phyloP scores from a whole-genome alignment of 495 filamentous ascomycete genomes.

The Platismatia glauca region DNA sequence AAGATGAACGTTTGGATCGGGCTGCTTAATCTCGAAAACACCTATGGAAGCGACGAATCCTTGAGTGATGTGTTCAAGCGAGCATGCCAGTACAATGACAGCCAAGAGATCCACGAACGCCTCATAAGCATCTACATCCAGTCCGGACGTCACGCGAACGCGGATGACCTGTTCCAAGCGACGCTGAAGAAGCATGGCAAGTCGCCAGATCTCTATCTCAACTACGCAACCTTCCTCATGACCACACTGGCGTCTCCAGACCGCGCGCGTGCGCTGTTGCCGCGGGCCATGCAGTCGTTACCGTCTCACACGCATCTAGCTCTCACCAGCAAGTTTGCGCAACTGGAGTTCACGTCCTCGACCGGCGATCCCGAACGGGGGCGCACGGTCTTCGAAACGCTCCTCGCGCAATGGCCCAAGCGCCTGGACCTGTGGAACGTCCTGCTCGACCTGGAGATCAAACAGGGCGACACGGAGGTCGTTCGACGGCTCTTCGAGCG shows the following conservation, averaged over 20 bases:
- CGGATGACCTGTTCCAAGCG: slow-evolving; percentile 76
- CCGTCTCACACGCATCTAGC: slow-evolving; percentile 60
- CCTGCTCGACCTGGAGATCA: slow-evolving; percentile 77
- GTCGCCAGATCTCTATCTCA: slow-evolving; percentile 73
- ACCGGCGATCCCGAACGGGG: slow-evolving; percentile 85
- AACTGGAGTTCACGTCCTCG: slow-evolving; percentile 77
- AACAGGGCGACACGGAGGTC: slow-evolving; percentile 50
- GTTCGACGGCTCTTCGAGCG: slow-evolving; percentile 73
- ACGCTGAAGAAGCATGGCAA: slow-evolving; percentile 77
- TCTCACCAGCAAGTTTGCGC: slow-evolving; percentile 77
- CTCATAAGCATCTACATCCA: slow-evolving; percentile 91
- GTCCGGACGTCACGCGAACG: slow-evolving; percentile 78
- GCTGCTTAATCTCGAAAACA: slow-evolving; percentile 85
- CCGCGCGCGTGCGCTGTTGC: slow-evolving; percentile 69
- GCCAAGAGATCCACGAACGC: slow-evolving; percentile 80
- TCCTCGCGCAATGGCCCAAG: slow-evolving; percentile 77
- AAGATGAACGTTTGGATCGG: slow-evolving; percentile 94
- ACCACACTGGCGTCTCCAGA: slow-evolving; percentile 56
- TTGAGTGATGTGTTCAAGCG: slow-evolving; percentile 82
- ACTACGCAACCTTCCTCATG: slow-evolving; percentile 90
- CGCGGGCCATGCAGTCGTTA: slow-evolving; percentile 78
- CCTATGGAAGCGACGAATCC: slow-evolving; percentile 78
- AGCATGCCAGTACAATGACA: slow-evolving; percentile 89
- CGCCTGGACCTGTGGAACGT: slow-evolving; percentile 88
- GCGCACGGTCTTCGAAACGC: slow-evolving; percentile 85